Base-by-base conservation (phyloP, 495 filamentous ascomycete genomes). In the Penicillium salamii region DNA sequence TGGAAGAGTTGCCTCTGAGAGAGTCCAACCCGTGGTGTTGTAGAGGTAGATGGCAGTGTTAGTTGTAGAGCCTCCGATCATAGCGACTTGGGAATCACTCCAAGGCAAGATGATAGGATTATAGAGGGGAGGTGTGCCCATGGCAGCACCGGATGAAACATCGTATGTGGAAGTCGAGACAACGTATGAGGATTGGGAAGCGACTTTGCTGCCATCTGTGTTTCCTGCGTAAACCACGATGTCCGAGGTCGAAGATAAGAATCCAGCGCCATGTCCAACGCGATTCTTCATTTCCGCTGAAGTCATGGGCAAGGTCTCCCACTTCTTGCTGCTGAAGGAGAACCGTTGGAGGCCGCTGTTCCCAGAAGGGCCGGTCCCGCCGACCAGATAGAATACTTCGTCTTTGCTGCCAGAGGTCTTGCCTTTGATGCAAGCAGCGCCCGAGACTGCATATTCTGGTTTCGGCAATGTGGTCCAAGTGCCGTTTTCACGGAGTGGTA, bases 311-410 rank as follows among this genome's bases (percentile, higher is more conserved):
- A 96, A 72, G 2, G 78, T 82, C 53, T 87, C 78, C 93, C 93
- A 98, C 57, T 77, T 81, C 45, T 80, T 69, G 37, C 82, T 78
- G n/a, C 78, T 69, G 63, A 96, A 97, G 0, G 81, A 82, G 59
- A 82, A 98, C 52, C 86, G 81, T 60, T 96, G 91, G 20, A 98
- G 63, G n/a, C 93, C 93, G 23, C 78, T 63, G 58, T 90, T 95
- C 15, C 69, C 61, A 9, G 70, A 69, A 38, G 77, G 78, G 18
- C 71, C 65, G 34, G 74, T 68, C 28, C 93, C 93, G 35, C 93
- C 93, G 36, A 98, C 82, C 48, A 98, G 78, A 55, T 89, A 97
- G 11, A 98, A 76, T 7, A 81, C 84, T 52, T 75, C 42, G 19
- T 46, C 20, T 31, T 42, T 26, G 2, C 17, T 67, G 6, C 76